Conservation (phyloP, 208 protist genomes). For the Leishmania turanica region DNA sequence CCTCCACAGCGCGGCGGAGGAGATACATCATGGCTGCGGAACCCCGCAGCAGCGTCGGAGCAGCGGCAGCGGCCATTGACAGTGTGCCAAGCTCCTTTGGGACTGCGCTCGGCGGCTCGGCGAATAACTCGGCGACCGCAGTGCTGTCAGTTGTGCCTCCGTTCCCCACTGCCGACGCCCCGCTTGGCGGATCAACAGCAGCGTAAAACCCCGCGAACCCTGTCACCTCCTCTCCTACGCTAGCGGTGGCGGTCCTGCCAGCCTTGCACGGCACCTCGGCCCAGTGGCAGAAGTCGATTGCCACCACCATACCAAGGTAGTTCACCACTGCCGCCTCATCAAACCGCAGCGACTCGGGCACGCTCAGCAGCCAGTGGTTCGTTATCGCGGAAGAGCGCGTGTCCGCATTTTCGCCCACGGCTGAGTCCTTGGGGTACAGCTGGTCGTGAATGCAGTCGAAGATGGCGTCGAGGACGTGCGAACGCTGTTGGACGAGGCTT, state of each 20-base stretch:
- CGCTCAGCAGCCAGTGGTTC: conserved; percentile 58
- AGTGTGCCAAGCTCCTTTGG: not conserved
- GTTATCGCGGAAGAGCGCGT: conserved; percentile 12
- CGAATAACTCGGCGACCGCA: not conserved
- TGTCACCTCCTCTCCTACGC: conserved; percentile 41
- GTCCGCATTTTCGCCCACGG: not conserved
- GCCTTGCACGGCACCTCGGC: conserved; percentile 33
- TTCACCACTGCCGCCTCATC: conserved; percentile 49
- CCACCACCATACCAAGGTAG: conserved; percentile 80
- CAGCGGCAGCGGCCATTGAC: not conserved
- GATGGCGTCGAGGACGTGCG: conserved; percentile 13
- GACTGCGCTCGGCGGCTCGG: not conserved
- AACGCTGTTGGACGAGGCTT: not conserved
- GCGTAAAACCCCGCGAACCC: conserved; percentile 66
- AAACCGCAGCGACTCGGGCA: conserved; percentile 43
- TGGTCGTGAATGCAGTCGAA: conserved; percentile 5
- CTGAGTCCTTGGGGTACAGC: not conserved
- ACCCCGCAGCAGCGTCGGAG: conserved; percentile 47
- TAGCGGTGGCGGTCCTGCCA: conserved; percentile 3
- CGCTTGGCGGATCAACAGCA: not conserved
- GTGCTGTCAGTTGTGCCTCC: not conserved
- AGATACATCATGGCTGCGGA: conserved; percentile 84
- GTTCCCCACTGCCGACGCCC: not conserved
- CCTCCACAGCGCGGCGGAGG: conserved; percentile 63
- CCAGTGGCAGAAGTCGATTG: conserved; percentile 90